phyloP scores from a whole-genome alignment of 1,284 basidiomycete species.

The Ustilago bromivora region DNA sequence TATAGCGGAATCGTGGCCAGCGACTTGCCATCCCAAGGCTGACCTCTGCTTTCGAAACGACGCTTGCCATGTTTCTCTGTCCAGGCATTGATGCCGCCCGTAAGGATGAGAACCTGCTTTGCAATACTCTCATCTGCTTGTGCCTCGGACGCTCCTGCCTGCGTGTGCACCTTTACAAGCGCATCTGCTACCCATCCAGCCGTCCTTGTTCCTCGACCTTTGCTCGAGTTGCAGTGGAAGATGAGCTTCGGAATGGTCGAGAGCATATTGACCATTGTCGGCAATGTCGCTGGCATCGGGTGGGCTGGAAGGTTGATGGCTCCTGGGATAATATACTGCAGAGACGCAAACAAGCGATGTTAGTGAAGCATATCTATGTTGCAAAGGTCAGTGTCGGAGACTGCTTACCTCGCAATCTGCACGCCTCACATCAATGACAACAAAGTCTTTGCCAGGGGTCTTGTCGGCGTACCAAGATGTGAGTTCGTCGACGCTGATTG shows the following conservation, averaged over 20 bases:
- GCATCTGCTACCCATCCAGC: slow-evolving; percentile 68
- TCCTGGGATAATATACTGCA: slow-evolving; percentile 61
- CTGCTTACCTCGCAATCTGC: slow-evolving; percentile 56
- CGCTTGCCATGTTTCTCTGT: slow-evolving; percentile 46
- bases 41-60: slow-evolving; percentile 36
- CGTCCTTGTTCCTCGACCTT: slow-evolving; percentile 56
- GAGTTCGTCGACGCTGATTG: slow-evolving; percentile 47
- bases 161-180: slow-evolving; percentile 40
- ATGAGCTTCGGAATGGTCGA: slow-evolving; percentile 60
- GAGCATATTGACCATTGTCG: slow-evolving; percentile 60
- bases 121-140: slow-evolving; percentile 34
- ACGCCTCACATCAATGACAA: slow-evolving; percentile 57
- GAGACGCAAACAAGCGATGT: not conserved
- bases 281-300: slow-evolving; percentile 66
- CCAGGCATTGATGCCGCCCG: slow-evolving; percentile 64
- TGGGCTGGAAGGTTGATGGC: slow-evolving; percentile 70
- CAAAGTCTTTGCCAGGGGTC: slow-evolving; percentile 46
- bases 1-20: slow-evolving; percentile 38
- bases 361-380: not conserved
- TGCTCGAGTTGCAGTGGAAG: slow-evolving; percentile 69
- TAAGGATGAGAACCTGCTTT: slow-evolving; percentile 54
- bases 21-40: slow-evolving; percentile 44
- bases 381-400: not conserved
- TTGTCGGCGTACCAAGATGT: slow-evolving; percentile 35
- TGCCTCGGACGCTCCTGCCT: slow-evolving; percentile 12